Percentiles rank a stretch among this genome's conserved stretches.
phyloP scores from a whole-genome alignment of 2,329 filamentous ascomycete species.

The Colletotrichum ledebouriae region DNA sequence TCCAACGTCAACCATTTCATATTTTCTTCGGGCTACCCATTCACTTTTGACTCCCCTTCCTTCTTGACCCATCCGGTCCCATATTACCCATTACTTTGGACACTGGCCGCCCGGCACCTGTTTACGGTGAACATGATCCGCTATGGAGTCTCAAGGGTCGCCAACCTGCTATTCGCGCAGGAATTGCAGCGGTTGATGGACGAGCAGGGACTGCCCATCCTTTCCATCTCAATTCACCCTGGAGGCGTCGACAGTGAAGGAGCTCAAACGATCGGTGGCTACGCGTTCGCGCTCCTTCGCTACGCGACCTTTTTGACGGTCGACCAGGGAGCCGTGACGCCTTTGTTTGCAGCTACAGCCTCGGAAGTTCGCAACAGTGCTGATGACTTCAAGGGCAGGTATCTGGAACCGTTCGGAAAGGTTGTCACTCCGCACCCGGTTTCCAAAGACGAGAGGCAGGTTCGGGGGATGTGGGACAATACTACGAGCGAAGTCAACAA shows the following conservation, averaged over 20 bases:
- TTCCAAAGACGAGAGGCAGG: conserved; percentile 34
- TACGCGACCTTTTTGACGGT: conserved; percentile 24
- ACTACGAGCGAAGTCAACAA: conserved; percentile 42
- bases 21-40: conserved; percentile 43
- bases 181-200: conserved; percentile 45
- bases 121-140: conserved; percentile 45
- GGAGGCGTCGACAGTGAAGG: conserved; percentile 41
- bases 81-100: conserved; percentile 41
- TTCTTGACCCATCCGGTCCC: conserved; percentile 35
- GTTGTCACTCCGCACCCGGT: conserved; percentile 36
- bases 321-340: conserved; percentile 42
- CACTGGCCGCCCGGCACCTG: conserved; percentile 22
- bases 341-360: conserved; percentile 45
- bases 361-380: conserved; percentile 32
- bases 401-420: conserved; percentile 42
- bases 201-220: conserved; percentile 36
- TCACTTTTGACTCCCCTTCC: conserved; percentile 43
- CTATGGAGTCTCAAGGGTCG: conserved; percentile 46
- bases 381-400: conserved; percentile 42
- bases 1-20: conserved; percentile 43
- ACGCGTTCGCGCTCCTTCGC: conserved; percentile 31
- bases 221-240: conserved; percentile 43
- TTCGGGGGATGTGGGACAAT: conserved; percentile 42
- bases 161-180: conserved; percentile 44
- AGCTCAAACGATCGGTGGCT: conserved; percentile 15